Evolutionary conservation across 2,329 filamentous ascomycete genomes (phyloP), one percentile per base, ranked within the genome.

Genomic region (Graphium sp.): DNA sequence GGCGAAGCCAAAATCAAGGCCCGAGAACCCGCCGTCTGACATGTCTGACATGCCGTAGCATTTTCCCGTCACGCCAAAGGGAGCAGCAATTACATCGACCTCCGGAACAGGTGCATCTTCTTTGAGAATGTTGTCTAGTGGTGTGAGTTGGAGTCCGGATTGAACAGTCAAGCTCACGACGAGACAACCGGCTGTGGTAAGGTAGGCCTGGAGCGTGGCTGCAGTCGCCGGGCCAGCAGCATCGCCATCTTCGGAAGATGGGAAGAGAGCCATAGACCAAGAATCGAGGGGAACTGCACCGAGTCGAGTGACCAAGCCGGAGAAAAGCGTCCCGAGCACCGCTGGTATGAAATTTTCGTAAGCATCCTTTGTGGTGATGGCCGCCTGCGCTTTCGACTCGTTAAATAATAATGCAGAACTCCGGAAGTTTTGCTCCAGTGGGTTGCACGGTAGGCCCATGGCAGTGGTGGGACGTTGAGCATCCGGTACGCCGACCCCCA

Each of bases 311-410:
- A 64, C 68, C 32, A 70, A 66, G 5, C 50, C 48, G 5, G 56
- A 48, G 3, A 58, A 58, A 29, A 69, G 39, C n/a, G 62, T 59
- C 3, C 59, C 53, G 11, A 69, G 47, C 7, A 61, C 46, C n/a
- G 65, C 61, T 8, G 53, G 50, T 27, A 71, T 54, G 34, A 72
- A 67, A 23, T 58, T 58, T 33, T 68, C 62, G 39, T 71, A 62
- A 5, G 60, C 52, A 12, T 56, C 54, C 34, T 55, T 60, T 18
- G 55, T 40, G 5, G 54, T 47, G 9, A 50, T 47, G 12, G 23
- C n/a, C 11, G 25, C 29, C 11, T 25, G 29, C 4, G 20, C 29
- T n/a, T 18, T 39, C 39, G 21, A 51, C 47, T 26, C 41, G 34
- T 20, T 32, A 30, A 17, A 25, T 21, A 8, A 31, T 5, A 1